Evolutionary conservation across 306 rosid genomes (phyloP).

Genomic region (Castanopsis chinensis): DNA sequence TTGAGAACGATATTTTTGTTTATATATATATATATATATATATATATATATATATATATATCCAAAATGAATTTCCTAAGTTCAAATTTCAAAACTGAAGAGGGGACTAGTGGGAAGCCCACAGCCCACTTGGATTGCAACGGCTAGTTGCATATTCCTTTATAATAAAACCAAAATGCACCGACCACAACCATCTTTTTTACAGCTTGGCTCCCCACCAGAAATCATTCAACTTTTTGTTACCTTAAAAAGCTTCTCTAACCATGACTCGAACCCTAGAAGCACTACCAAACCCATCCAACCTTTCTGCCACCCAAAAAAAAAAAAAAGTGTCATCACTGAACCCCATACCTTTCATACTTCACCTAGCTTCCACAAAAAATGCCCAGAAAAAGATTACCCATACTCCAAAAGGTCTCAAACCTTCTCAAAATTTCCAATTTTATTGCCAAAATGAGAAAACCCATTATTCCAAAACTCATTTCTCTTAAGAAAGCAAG

Average conservation of each 20-base stretch:
- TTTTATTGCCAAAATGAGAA: slow-evolving; percentile 39
- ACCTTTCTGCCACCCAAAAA: slow-evolving; percentile 1
- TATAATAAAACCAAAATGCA: slow-evolving; percentile 22
- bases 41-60: too few relatives aligned
- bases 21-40: too few relatives aligned
- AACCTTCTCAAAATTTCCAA: slow-evolving; percentile 34
- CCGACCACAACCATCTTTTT: slow-evolving; percentile 49
- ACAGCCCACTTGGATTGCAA: slow-evolving; percentile 22
- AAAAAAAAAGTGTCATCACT: neutral
- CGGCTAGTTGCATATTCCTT: slow-evolving; percentile 52
- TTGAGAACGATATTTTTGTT: too few relatives aligned
- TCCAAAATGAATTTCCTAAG: too few relatives aligned
- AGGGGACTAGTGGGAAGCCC: neutral
- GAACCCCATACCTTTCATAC: neutral
- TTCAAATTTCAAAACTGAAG: slow-evolving; percentile 5
- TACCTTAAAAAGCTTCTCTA: slow-evolving; percentile 31
- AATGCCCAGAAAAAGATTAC: slow-evolving; percentile 45
- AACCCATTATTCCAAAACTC: slow-evolving; percentile 42
- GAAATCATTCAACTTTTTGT: slow-evolving; percentile 30
- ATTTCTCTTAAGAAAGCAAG: slow-evolving; percentile 30
- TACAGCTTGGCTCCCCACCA: slow-evolving; percentile 53
- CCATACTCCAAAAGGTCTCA: slow-evolving; percentile 38
- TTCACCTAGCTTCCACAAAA: neutral
- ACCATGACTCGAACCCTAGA: neutral
- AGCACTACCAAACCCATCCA: neutral